A percentile compares a stretch with the other conserved stretches of the same genome.
These are phyloP conservation scores for Coniochaeta sp. DNA, from an alignment of 2,329 filamentous ascomycete genomes.

Conservation along the genomic window DNA sequence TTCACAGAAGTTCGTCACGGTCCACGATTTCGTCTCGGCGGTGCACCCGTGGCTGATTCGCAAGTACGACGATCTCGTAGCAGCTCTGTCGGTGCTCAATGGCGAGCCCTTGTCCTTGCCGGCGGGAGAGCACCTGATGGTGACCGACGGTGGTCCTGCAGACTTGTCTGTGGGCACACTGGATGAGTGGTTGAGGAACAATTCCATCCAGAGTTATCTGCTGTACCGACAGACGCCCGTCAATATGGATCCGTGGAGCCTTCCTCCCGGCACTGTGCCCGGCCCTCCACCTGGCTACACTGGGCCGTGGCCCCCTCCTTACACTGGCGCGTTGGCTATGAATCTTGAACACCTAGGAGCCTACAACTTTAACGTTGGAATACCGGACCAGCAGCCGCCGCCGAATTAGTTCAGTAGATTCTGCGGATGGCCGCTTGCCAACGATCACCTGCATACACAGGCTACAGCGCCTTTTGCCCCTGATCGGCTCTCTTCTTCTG, in stretches of 20 bases:
- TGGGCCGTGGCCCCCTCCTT: not conserved
- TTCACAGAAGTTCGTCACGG: conserved; percentile 11
- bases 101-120: not conserved
- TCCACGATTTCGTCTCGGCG: conserved; percentile 14
- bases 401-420: no score
- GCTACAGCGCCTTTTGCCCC: no score
- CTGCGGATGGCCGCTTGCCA: no score
- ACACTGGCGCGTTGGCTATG: no score
- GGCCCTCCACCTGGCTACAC: not conserved
- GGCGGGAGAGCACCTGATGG: not conserved
- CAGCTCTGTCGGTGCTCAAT: not conserved
- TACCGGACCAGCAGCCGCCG: no score
- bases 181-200: not conserved
- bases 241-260: not conserved
- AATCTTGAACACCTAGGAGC: no score
- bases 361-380: no score
- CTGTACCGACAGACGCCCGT: not conserved
- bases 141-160: not conserved
- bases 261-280: no score
- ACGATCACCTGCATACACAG: no score
- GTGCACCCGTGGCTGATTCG: conserved; percentile 14
- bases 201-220: not conserved
- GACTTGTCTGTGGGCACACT: not conserved
- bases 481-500: no score
- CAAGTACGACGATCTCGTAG: conserved; percentile 3